Conservation (phyloP, 805 yeast species). For the Millerozyma acaciae region DNA sequence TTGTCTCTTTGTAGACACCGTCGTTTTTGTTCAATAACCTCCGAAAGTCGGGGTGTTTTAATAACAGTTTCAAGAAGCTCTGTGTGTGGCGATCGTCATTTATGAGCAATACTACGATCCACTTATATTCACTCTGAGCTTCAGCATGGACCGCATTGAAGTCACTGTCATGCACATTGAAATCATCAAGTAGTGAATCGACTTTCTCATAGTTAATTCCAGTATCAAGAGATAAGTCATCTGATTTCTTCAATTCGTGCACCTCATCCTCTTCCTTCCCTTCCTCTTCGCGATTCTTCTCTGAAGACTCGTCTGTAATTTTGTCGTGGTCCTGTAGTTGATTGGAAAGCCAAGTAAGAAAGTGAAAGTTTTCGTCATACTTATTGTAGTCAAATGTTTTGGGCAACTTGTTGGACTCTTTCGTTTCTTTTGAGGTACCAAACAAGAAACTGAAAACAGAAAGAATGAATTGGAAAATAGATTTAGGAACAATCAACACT, state of each 20-base stretch:
- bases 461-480: slow-evolving; percentile 40
- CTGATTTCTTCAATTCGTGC: slow-evolving; percentile 1
- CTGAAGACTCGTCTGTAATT: not conserved
- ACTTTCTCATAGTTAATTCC: not conserved
- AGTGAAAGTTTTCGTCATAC: slow-evolving; percentile 18
- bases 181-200: slow-evolving; percentile 5
- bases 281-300: not conserved
- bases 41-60: slow-evolving; percentile 14
- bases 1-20: slow-evolving; percentile 27
- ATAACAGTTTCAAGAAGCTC: slow-evolving; percentile 14
- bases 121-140: slow-evolving; percentile 25
- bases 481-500: slow-evolving; percentile 52
- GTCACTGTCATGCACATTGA: slow-evolving; percentile 12
- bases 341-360: slow-evolving; percentile 3
- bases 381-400: slow-evolving; percentile 22
- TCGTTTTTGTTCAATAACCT: slow-evolving; percentile 23
- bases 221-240: not conserved
- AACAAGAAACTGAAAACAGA: slow-evolving; percentile 28
- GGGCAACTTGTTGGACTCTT: slow-evolving; percentile 18
- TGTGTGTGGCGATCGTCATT: slow-evolving; percentile 21
- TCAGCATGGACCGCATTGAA: slow-evolving; percentile 30
- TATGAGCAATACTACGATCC: slow-evolving; percentile 32
- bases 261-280: not conserved
- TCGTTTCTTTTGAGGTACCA: slow-evolving; percentile 11
- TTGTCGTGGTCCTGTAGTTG: slow-evolving; percentile 1